A percentile compares a stretch with the other conserved stretches of the same genome.
Evolutionary conservation across 768 basidiomycete genomes (phyloP).

Genomic region (Austroboletus eburneus): DNA sequence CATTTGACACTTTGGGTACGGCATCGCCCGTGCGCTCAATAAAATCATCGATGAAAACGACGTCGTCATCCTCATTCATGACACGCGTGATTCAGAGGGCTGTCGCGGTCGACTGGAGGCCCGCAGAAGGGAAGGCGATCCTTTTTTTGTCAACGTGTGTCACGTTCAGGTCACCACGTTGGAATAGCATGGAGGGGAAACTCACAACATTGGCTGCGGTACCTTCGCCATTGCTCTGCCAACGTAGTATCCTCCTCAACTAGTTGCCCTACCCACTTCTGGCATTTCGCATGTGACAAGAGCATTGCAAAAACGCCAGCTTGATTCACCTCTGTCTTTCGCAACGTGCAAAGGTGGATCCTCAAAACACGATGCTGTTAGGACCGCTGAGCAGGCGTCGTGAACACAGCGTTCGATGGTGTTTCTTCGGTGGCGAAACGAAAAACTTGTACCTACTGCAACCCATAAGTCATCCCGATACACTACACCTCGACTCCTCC

Average conservation of each 20-base stretch:
- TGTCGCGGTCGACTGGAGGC: slow-evolving; percentile 90
- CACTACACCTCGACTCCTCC: slow-evolving; percentile 21
- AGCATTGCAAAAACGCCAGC: slow-evolving; percentile 37
- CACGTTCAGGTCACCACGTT: slow-evolving; percentile 65
- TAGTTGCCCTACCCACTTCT: slow-evolving; percentile 59
- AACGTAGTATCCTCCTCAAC: slow-evolving; percentile 67
- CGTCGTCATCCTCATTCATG: slow-evolving; percentile 84
- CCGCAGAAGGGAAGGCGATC: slow-evolving; percentile 69
- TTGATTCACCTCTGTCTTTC: slow-evolving; percentile 54
- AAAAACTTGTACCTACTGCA: slow-evolving; percentile 52
- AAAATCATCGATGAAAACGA: slow-evolving; percentile 94
- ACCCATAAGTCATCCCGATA: slow-evolving; percentile 2
- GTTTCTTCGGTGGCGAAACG: slow-evolving; percentile 52
- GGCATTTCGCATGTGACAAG: slow-evolving; percentile 42
- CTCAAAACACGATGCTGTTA: slow-evolving; percentile 54
- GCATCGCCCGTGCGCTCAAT: slow-evolving; percentile 62
- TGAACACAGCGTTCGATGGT: slow-evolving; percentile 68
- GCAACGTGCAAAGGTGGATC: slow-evolving; percentile 49
- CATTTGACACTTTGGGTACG: slow-evolving; percentile 28
- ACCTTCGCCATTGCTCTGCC: slow-evolving; percentile 92
- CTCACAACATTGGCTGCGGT: slow-evolving; percentile 84
- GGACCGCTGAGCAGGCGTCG: slow-evolving; percentile 72
- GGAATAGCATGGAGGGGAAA: slow-evolving; percentile 85
- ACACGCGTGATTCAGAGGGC: slow-evolving; percentile 94
- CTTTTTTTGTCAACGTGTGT: neutral